These are phyloP conservation scores for Alternaria dauci DNA, from an alignment of 2,329 filamentous ascomycete genomes.

Conservation along the genomic window DNA sequence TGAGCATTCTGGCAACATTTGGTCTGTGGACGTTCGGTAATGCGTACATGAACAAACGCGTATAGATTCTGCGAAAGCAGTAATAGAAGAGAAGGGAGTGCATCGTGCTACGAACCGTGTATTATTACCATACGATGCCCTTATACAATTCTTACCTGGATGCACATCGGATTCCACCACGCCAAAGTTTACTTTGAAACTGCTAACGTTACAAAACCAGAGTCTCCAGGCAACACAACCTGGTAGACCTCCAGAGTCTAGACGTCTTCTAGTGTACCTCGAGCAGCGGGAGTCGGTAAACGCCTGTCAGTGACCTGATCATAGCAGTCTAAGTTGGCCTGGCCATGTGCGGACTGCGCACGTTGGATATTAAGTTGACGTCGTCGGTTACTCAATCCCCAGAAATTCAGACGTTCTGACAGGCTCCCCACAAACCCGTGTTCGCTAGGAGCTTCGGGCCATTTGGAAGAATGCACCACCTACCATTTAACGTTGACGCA, in stretches of 20 bases:
- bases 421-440: slow-evolving; percentile 20
- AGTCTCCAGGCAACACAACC: neutral
- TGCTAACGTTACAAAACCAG: neutral
- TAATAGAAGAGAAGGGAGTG: neutral
- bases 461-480: slow-evolving; percentile 21
- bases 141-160: neutral
- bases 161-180: neutral
- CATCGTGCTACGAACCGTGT: neutral
- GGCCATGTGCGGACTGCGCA: neutral
- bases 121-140: neutral
- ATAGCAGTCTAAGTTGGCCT: neutral
- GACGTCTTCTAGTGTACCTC: neutral
- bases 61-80: neutral
- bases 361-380: neutral
- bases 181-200: neutral
- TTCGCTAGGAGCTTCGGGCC: slow-evolving; percentile 13
- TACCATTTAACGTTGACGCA: slow-evolving; percentile 17
- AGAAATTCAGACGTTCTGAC: neutral
- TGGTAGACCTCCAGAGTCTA: neutral
- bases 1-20: slow-evolving; percentile 81
- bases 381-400: neutral
- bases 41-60: slow-evolving; percentile 58
- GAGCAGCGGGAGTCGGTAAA: neutral
- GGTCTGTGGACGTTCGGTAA: slow-evolving; percentile 82
- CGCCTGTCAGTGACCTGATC: neutral